Base-by-base conservation (phyloP, 1,139 yeast species). In the Wickerhamiella infanticola region DNA sequence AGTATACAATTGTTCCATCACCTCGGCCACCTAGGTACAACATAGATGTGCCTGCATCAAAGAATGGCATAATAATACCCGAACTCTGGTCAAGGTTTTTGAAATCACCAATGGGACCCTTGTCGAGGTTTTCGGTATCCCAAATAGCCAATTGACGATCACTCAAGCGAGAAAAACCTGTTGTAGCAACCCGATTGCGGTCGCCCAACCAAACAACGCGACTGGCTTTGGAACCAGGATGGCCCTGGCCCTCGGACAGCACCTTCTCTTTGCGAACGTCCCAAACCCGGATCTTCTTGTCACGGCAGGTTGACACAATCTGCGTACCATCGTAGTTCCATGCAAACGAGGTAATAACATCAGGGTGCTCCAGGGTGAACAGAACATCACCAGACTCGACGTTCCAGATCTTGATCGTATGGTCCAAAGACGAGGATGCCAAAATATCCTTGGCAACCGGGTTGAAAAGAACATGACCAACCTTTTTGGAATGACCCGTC, bases 111-210 rank as follows among this genome's bases (percentile, higher is more conserved):
- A 90, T 75, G 44, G 95, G 88, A 26, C 97, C 97, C 44, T 73
- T 70, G 3, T 68, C 78, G 47, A 93, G 69, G 55, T 81, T 75
- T 39, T 71, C 70, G 33, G 85, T 70, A 58, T 90, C 88, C 97
- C 98, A 90, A 48, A 90, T 71, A 53, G 93, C 98, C 52, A 88
- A 70, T 66, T 90, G 97, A 63, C 99, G 86, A 61, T 88, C 97
- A 40, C 95, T 83, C 56, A 83, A 73, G 60, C 82, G 77, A 39
- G 94, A 85, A 61, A 90, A 90, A 1, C 99, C 99, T n/a, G 98
- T 88, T 35, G 98, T 88, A 46, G 81, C 81, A 35, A 90, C 66
- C 57, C 96, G 74, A 58, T 88, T 83, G 43, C 82, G 69, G 57
- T 83, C 77, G 33, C 97, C 96, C 52, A 86, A 66, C 97, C 98